A percentile compares a stretch with the other conserved stretches of the same genome.
Conservation (phyloP, 345 rosid species). For the Eucalyptus erythrocorys region DNA sequence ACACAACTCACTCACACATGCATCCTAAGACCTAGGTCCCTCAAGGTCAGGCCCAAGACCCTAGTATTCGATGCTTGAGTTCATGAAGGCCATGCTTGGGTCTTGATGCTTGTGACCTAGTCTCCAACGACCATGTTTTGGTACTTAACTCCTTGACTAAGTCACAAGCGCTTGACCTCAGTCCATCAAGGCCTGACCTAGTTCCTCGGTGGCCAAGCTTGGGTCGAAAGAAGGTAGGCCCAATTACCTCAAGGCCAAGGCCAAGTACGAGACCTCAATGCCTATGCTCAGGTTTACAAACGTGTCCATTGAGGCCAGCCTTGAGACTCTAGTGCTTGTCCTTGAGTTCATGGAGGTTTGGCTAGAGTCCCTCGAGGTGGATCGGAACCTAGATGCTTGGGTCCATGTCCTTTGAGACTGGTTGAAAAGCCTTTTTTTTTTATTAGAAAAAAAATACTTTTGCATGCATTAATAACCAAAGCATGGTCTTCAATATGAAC, state of each 20-base stretch:
- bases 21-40: neutral
- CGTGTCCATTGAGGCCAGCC: neutral
- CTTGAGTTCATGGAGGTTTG: neutral
- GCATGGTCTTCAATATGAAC: neutral
- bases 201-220: neutral
- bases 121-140: neutral
- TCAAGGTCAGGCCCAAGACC: neutral
- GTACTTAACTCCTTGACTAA: neutral
- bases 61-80: neutral
- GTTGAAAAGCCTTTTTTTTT: neutral
- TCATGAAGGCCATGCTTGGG: neutral
- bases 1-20: too few species aligned
- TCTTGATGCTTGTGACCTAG: neutral
- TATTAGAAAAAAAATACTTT: neutral
- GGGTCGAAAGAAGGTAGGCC: neutral
- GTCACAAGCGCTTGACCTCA: neutral
- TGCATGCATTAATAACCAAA: neutral
- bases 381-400: neutral
- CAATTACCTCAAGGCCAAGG: neutral
- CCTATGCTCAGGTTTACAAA: neutral
- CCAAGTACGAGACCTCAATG: neutral
- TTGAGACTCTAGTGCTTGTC: neutral
- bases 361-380: neutral
- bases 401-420: accelerated
- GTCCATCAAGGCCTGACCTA: neutral